Conservation (phyloP, 2,329 filamentous ascomycete species). For the Cordyceps pruinosa region DNA sequence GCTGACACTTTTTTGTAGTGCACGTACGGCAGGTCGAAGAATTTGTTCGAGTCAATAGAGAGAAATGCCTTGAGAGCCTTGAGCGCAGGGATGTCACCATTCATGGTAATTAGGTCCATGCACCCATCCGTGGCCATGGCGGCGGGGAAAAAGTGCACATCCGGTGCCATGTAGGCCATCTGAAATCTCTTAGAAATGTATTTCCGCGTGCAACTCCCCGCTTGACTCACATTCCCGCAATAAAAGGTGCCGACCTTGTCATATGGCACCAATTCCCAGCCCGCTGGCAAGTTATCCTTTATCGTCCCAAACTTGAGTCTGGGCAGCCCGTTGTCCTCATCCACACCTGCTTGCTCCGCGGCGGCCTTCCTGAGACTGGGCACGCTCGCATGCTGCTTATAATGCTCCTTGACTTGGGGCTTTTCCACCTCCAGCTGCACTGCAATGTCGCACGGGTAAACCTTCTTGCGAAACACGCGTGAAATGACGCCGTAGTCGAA, state of each 20-base stretch:
- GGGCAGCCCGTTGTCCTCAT: conserved; percentile 54
- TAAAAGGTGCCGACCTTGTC: conserved; percentile 88
- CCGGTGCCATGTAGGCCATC: conserved; percentile 87
- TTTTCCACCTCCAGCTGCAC: conserved; percentile 81
- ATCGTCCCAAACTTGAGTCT: conserved; percentile 72
- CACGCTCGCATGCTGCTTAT: conserved; percentile 44
- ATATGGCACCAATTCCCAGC: conserved; percentile 67
- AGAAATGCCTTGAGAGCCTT: conserved; percentile 64
- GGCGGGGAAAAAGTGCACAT: conserved; percentile 81
- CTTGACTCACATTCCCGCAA: conserved; percentile 66
- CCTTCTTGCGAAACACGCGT: conserved; percentile 65
- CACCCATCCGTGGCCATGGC: conserved; percentile 76
- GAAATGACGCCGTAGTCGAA: conserved; percentile 83
- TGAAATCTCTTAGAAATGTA: conserved; percentile 23
- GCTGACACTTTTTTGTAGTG: conserved; percentile 80
- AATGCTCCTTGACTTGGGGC: conserved; percentile 64
- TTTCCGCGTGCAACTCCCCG: not conserved
- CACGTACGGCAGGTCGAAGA: conserved; percentile 75
- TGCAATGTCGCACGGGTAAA: conserved; percentile 85
- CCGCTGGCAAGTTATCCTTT: conserved; percentile 65
- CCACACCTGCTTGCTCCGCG: not conserved
- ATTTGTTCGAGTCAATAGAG: conserved; percentile 62
- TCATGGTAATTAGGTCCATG: conserved; percentile 76
- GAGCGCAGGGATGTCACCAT: conserved; percentile 63
- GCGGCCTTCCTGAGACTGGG: conserved; percentile 17